Percentiles rank a stretch among this genome's conserved stretches.
phyloP scores from a whole-genome alignment of 345 rosid genomes.

The Microcos paniculata region DNA sequence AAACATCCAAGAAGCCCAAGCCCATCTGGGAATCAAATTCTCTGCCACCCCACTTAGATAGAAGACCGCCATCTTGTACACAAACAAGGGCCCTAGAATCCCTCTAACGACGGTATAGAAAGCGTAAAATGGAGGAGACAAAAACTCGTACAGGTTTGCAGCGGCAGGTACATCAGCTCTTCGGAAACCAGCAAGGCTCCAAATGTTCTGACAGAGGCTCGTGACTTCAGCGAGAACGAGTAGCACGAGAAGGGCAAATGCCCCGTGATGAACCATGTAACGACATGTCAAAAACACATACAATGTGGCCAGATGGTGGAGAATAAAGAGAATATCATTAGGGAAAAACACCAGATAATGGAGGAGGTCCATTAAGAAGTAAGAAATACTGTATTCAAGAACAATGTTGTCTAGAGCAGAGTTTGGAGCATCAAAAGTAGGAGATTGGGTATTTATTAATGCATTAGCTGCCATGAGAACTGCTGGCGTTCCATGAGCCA shows the following conservation, averaged over 20 bases:
- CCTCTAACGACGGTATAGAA: constrained; percentile 69
- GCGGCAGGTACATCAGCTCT: constrained; percentile 47
- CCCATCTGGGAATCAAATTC: constrained; percentile 65
- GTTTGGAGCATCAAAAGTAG: constrained; percentile 55
- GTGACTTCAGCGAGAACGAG: constrained; percentile 78
- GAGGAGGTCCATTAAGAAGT: constrained; percentile 67
- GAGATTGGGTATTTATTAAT: constrained; percentile 22
- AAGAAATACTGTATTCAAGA: constrained; percentile 78
- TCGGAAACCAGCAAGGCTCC: constrained; percentile 54
- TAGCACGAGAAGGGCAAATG: constrained; percentile 54
- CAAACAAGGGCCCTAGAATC: constrained; percentile 54
- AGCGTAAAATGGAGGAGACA: constrained; percentile 55
- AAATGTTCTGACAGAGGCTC: constrained; percentile 69
- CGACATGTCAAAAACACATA: constrained; percentile 72
- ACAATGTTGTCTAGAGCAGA: constrained; percentile 44
- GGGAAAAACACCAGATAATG: constrained; percentile 74
- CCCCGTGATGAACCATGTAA: constrained; percentile 54
- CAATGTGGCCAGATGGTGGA: constrained; percentile 82
- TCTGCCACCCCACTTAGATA: constrained; percentile 43
- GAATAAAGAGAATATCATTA: constrained; percentile 61
- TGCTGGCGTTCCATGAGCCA: constrained; percentile 81
- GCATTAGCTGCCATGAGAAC: constrained; percentile 50
- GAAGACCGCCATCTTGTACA: constrained; percentile 49
- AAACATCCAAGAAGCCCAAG: constrained; percentile 81
- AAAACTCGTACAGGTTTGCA: constrained; percentile 34